phyloP scores from a whole-genome alignment of 306 rosid species.

The Inga leiocalycina region DNA sequence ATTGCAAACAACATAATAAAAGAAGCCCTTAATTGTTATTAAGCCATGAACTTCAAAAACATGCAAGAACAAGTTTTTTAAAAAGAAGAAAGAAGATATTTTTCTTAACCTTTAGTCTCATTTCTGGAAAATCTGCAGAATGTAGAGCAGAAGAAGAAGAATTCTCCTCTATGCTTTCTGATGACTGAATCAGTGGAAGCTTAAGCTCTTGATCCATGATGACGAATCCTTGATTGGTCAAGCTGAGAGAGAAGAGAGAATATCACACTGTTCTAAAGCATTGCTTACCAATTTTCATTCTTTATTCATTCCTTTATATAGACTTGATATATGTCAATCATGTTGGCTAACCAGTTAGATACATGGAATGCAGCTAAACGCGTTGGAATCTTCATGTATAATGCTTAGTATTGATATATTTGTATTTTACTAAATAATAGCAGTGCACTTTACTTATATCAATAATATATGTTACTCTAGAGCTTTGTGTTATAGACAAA shows the following conservation, averaged over 20 bases:
- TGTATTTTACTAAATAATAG: neutral
- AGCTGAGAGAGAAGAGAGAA: conserved; percentile 17
- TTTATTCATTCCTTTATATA: neutral
- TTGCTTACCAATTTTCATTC: neutral
- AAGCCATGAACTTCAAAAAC: neutral
- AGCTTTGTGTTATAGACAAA: too few relatives aligned
- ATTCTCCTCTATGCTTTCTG: neutral
- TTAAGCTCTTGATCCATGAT: conserved; percentile 31
- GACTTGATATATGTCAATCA: neutral
- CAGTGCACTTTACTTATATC: too few relatives aligned
- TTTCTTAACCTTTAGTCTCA: conserved; percentile 36
- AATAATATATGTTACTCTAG: neutral
- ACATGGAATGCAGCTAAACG: neutral
- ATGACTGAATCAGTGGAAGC: conserved; percentile 24
- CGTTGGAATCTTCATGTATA: neutral
- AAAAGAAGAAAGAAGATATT: neutral
- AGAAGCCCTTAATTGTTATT: neutral
- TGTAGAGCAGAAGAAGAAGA: conserved; percentile 29
- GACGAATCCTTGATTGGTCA: conserved; percentile 18
- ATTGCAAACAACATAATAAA: neutral
- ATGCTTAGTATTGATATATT: neutral
- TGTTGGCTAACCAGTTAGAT: neutral
- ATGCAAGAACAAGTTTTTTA: too few relatives aligned
- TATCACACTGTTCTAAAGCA: conserved; percentile 7
- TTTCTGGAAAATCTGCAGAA: conserved; percentile 16